Percentiles rank a stretch among this genome's conserved stretches.
These are phyloP conservation scores for Pythium scleroteichum DNA, from an alignment of 352 stramenopile genomes.

Conservation along the genomic window DNA sequence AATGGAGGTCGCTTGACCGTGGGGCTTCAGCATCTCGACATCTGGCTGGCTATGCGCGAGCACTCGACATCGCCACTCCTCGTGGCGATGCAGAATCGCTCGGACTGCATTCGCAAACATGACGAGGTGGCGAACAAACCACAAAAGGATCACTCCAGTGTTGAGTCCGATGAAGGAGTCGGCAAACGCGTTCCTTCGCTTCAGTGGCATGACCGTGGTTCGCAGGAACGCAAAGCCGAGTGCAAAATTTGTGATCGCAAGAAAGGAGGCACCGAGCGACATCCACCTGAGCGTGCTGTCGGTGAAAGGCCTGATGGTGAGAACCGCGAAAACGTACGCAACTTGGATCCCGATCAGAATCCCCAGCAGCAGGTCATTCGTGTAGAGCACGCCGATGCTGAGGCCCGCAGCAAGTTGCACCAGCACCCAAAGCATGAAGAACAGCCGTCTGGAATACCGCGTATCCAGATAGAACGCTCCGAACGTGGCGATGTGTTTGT, in stretches of 20 bases:
- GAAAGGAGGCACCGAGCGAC: constrained; percentile 39
- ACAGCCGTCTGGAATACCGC: constrained; percentile 60
- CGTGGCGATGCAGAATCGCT: background rate
- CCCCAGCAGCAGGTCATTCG: constrained; percentile 54
- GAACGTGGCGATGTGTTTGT: constrained; percentile 58
- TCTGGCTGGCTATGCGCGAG: too few species aligned
- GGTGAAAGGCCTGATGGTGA: constrained; percentile 25
- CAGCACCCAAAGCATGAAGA: constrained; percentile 56
- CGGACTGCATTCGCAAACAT: constrained; percentile 43
- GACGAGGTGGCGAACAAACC: constrained; percentile 29
- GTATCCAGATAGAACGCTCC: constrained; percentile 66
- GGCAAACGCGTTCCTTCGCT: constrained; percentile 36
- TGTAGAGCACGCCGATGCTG: constrained; percentile 51
- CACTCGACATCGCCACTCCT: background rate
- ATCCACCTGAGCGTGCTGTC: constrained; percentile 46
- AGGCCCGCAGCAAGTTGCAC: constrained; percentile 61
- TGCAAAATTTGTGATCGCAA: constrained; percentile 63
- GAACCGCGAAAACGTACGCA: constrained; percentile 45
- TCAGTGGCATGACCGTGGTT: constrained; percentile 44
- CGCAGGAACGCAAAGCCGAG: constrained; percentile 63
- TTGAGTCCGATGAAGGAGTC: constrained; percentile 69
- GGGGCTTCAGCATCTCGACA: constrained; percentile 6
- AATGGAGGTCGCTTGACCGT: background rate
- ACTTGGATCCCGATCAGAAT: constrained; percentile 53
- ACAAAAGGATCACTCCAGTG: constrained; percentile 27